Evolutionary conservation across 305 asterid species (phyloP).

Genomic region (Rubia tinctorum): DNA sequence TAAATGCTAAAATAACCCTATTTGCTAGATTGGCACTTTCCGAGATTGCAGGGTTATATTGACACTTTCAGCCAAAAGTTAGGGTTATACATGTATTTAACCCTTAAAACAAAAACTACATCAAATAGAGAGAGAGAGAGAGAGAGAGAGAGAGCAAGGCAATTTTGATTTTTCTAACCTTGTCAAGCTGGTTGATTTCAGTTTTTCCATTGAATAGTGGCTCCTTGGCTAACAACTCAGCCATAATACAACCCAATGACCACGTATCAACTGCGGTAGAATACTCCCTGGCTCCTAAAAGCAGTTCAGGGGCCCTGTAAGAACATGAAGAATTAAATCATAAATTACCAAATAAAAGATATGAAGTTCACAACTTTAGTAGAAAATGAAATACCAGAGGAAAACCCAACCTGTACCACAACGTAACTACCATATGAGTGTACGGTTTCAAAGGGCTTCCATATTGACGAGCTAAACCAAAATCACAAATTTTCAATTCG

Average conservation of each 20-base stretch:
- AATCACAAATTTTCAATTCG: conserved; percentile 90
- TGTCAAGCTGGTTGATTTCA: conserved; percentile 74
- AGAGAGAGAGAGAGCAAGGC: conserved; percentile 4
- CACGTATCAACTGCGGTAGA: conserved; percentile 95
- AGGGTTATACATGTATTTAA: too few relatives aligned
- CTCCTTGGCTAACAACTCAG: conserved; percentile 66
- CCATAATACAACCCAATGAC: conserved; percentile 96
- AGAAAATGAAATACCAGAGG: not conserved
- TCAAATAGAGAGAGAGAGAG: conserved; percentile 2
- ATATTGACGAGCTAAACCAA: conserved; percentile 91
- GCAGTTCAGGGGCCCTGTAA: conserved; percentile 87
- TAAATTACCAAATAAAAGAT: not conserved
- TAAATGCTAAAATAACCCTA: too few relatives aligned
- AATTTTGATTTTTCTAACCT: conserved; percentile 41
- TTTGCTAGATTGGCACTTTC: too few relatives aligned
- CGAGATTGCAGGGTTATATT: too few relatives aligned
- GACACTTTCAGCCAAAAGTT: too few relatives aligned
- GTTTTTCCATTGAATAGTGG: conserved; percentile 77
- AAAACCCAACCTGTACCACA: conserved; percentile 87
- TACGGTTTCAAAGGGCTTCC: conserved; percentile 92
- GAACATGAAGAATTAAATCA: conserved; percentile 10
- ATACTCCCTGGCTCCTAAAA: conserved; percentile 80
- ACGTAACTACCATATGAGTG: conserved; percentile 83
- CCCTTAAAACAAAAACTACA: too few relatives aligned
- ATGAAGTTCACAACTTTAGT: not conserved